Base-by-base conservation (phyloP, 129 eudicot genomes). In the Arctium lappa region DNA sequence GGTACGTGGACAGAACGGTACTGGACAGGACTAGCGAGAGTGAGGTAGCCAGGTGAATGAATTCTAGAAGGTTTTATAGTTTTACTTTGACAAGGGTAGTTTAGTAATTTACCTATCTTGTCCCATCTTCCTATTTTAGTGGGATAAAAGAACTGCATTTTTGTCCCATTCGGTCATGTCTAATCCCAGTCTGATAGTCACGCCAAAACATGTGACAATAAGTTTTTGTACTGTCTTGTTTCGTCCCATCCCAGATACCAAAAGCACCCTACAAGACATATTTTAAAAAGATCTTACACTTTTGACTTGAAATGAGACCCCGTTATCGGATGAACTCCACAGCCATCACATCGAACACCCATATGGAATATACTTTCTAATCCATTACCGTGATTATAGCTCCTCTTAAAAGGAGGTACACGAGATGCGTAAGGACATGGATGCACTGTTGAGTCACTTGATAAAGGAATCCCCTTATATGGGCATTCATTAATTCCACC, bases 291-390 rank as follows among this genome's bases (percentile, higher is more conserved):
- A 60, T 44, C 92, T 80, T 87, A 92, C 97, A 90, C 90, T 92
- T 81, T 88, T 1, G 97, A 92, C 85, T 88, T 92, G 71, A 88
- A 92, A 76, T 92, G 87, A 8, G 91, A 87, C 40, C 92, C 94
- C 80, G 79, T 81, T 75, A 92, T 90, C 3, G 97, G 94, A 77
- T 81, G 72, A 40, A 82, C 85, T 44, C 91, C 90, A 79, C 97
- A 92, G 46, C 91, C 88, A 88, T 92, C 94, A 72, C 97, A 92
- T 18, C 83, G 82, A 30, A 92, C 90, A 33, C 94, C 97, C 42
- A 82, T 83, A 68, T 92, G 97, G 79, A 87, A 86, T 8, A 87
- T 74, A 77, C 46, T 74, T 16, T 77, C 83, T 7, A 38, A 18
- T 44, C 83, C 85, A 50, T 86, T 86, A 53, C 83, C 42, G 13